Evolutionary conservation across 1,284 basidiomycete genomes (phyloP).

Genomic region (Sporisorium iseilematis-ciliati): DNA sequence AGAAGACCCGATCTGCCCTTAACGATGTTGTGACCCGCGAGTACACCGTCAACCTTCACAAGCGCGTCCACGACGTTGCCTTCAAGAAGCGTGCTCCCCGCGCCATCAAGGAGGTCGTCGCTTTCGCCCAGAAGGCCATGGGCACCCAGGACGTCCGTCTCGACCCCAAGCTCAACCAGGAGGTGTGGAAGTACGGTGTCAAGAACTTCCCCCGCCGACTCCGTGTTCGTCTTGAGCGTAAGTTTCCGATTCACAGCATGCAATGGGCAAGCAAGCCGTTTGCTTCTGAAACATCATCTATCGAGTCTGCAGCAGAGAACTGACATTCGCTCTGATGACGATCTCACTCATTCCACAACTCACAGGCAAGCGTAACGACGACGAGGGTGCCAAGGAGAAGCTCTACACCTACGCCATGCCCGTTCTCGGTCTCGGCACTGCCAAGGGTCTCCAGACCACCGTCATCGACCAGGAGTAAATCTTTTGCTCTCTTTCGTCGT

Average conservation of each 20-base stretch:
- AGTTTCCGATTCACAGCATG: background rate
- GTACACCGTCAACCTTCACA: constrained; percentile 70
- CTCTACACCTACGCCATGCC: constrained; percentile 69
- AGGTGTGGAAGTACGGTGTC: constrained; percentile 69
- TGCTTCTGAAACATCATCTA: background rate
- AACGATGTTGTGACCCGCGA: constrained; percentile 64
- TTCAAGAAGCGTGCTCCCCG: constrained; percentile 70
- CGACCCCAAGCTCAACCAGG: constrained; percentile 70
- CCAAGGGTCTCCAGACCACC: constrained; percentile 68
- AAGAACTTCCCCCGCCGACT: constrained; percentile 68
- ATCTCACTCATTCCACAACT: background rate
- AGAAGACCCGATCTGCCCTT: constrained; percentile 69
- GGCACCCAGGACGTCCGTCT: constrained; percentile 69
- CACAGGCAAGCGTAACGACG: constrained; percentile 68
- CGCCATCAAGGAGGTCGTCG: constrained; percentile 68
- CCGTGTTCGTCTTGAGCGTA: constrained; percentile 67
- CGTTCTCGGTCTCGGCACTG: constrained; percentile 67
- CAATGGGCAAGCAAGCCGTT: background rate
- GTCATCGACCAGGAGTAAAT: constrained; percentile 68
- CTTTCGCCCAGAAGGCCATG: constrained; percentile 69
- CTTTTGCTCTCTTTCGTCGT: constrained; percentile 17
- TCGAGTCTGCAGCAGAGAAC: background rate
- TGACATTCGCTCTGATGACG: background rate
- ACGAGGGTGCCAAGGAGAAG: constrained; percentile 70
- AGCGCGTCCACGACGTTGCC: constrained; percentile 63